A percentile compares a stretch with the other conserved stretches of the same genome.
Conservation (phyloP, 805 yeast genomes). For the Ogataea chonburiensis region DNA sequence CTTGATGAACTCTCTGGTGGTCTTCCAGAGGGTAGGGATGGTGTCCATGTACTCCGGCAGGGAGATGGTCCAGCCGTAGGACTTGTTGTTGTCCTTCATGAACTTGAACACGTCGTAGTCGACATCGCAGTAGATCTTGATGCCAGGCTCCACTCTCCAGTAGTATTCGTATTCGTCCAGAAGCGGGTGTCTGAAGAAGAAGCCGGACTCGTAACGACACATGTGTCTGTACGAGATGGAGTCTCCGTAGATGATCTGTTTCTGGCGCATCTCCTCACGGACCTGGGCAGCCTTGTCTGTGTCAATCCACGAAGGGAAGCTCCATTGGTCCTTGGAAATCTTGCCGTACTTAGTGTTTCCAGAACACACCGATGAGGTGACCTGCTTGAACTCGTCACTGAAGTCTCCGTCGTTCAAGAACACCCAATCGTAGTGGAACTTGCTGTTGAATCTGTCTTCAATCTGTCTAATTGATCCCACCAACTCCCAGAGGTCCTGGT, state of each 20-base stretch:
- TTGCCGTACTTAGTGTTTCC: slow-evolving; percentile 78
- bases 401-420: slow-evolving; percentile 88
- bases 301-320: slow-evolving; percentile 83
- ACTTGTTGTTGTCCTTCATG: slow-evolving; percentile 74
- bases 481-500: slow-evolving; percentile 63
- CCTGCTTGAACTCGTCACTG: slow-evolving; percentile 71
- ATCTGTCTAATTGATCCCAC: slow-evolving; percentile 67
- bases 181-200: slow-evolving; percentile 77
- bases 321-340: slow-evolving; percentile 86
- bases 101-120: slow-evolving; percentile 77
- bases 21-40: slow-evolving; percentile 73
- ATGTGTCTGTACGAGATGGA: slow-evolving; percentile 77
- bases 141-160: slow-evolving; percentile 94
- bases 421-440: slow-evolving; percentile 91
- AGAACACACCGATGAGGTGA: slow-evolving; percentile 65
- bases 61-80: slow-evolving; percentile 76
- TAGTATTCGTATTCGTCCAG: slow-evolving; percentile 80
- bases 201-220: slow-evolving; percentile 91
- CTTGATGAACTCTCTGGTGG: slow-evolving; percentile 59
- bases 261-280: slow-evolving; percentile 51
- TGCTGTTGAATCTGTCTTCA: slow-evolving; percentile 84
- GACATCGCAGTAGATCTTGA: slow-evolving; percentile 77
- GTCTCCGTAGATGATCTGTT: slow-evolving; percentile 60
- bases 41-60: slow-evolving; percentile 73
- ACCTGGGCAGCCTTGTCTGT: slow-evolving; percentile 58